Evolutionary conservation across 306 rosid species (phyloP), one percentile per base, ranked within the genome.

Genomic region (Argentina anserina): DNA sequence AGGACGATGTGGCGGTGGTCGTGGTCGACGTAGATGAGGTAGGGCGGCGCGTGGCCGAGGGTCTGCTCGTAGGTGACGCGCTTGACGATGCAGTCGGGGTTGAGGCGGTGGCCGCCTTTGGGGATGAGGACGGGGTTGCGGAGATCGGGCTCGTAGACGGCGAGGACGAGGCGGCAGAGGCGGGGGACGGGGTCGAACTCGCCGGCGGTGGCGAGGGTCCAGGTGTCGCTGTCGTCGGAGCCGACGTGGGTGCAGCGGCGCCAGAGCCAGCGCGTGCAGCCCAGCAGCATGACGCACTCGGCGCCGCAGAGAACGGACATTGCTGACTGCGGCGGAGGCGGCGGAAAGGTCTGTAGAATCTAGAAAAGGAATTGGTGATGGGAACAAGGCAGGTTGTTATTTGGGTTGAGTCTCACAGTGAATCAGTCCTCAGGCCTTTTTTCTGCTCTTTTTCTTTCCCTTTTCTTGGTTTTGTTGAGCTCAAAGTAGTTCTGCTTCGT

Each of bases 241-340:
- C 99, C 97, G 18, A 94, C 53, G 84, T 89, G 79, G 6, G 95
- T 91, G 81, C 97, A 94, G n/a, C 97, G 97, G 68, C 89, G 89
- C 97, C 97, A 94, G 0, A 84, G 79, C 99, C 99, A 94, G 12
- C 99, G 90, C 5, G 83, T 69, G 76, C 96, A 94, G 40, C 99
- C 99, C 12, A 89, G 25, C 0, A 87, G 53, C 18, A 91, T 46
- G 1, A 94, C 89, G 69, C 96, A 91, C 78, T 94, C 99, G 9
- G 82, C 80, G 9, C 96, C 97, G 62, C 97, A 85, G 1, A 93
- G 10, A 4, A 87, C 81, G 0, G 98, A 93, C 98, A 93, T 92
- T 40, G 33, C 17, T 6, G 9, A n/a, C n/a, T 18, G 4, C 4
- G 36, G 1, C 36, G n/a, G n/a, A n/a, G n/a, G n/a, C n/a, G n/a